Evolutionary conservation across 2,329 filamentous ascomycete species (phyloP).

Genomic region (Talaromyces amestolkiae): DNA sequence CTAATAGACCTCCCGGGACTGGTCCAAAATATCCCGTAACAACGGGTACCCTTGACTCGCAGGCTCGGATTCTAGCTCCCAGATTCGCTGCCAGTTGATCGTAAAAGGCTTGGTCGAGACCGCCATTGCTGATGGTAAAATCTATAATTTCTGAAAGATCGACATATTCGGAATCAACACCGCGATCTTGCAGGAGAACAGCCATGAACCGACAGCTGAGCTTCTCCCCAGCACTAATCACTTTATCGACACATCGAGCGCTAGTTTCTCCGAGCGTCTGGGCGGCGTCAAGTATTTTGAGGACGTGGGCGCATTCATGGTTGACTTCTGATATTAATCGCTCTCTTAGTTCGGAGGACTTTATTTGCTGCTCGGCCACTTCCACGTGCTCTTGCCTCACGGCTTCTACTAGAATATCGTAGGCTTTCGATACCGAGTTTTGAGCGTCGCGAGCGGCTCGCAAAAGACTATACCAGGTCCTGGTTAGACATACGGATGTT

Average conservation of each 20-base stretch:
- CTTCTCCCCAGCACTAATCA: slow-evolving; percentile 94
- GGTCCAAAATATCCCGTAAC: slow-evolving; percentile 94
- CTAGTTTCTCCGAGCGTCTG: slow-evolving; percentile 67
- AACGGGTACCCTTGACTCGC: slow-evolving; percentile 68
- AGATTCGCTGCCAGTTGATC: slow-evolving; percentile 61
- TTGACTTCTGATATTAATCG: slow-evolving; percentile 66
- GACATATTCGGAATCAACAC: slow-evolving; percentile 82
- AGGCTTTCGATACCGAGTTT: slow-evolving; percentile 53
- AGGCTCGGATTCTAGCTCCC: slow-evolving; percentile 62
- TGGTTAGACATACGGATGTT: neutral
- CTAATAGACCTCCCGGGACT: slow-evolving; percentile 84
- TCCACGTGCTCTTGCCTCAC: slow-evolving; percentile 79
- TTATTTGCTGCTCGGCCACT: slow-evolving; percentile 65
- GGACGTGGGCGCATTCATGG: slow-evolving; percentile 74
- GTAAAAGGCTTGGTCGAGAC: slow-evolving; percentile 69
- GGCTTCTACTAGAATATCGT: slow-evolving; percentile 71
- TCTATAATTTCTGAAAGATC: slow-evolving; percentile 82
- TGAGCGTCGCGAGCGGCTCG: slow-evolving; percentile 52
- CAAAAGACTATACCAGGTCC: slow-evolving; percentile 36
- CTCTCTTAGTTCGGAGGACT: slow-evolving; percentile 55
- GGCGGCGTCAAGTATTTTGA: slow-evolving; percentile 68
- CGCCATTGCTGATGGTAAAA: slow-evolving; percentile 53
- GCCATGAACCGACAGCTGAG: slow-evolving; percentile 91
- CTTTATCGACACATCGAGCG: slow-evolving; percentile 75
- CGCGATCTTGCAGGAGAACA: slow-evolving; percentile 73